phyloP scores from a whole-genome alignment of 768 basidiomycete genomes.

The Coprinopsis marcescibilis region DNA sequence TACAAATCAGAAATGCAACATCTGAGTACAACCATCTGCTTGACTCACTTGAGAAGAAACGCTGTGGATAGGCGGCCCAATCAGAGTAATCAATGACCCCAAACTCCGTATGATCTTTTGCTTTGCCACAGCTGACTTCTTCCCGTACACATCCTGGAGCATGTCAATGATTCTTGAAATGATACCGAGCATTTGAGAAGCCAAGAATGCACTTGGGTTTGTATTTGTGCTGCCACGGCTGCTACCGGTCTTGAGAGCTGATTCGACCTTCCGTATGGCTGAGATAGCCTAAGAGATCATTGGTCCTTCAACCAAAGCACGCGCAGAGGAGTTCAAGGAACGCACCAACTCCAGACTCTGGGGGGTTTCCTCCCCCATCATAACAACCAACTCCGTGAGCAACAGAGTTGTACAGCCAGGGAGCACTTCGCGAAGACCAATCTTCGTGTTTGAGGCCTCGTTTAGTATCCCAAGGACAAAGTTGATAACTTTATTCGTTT shows the following conservation, averaged over 20 bases:
- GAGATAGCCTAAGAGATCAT: constrained; percentile 23
- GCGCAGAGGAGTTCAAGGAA: constrained; percentile 5
- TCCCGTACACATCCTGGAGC: constrained; percentile 79
- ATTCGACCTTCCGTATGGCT: constrained; percentile 39
- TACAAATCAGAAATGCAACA: background rate
- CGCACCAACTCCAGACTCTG: constrained; percentile 41
- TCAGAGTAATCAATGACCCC: constrained; percentile 60
- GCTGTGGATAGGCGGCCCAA: constrained; percentile 66
- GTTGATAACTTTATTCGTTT: constrained; percentile 52
- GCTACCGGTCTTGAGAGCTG: constrained; percentile 33
- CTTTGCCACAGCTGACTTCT: constrained; percentile 63
- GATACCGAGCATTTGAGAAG: constrained; percentile 75
- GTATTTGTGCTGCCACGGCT: constrained; percentile 23
- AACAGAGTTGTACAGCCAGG: constrained; percentile 64
- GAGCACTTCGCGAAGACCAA: constrained; percentile 48
- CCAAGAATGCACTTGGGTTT: constrained; percentile 57
- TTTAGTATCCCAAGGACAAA: constrained; percentile 61
- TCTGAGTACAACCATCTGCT: background rate
- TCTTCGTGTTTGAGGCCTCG: constrained; percentile 34
- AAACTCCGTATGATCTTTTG: constrained; percentile 75
- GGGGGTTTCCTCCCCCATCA: constrained; percentile 65
- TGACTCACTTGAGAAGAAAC: constrained; percentile 83
- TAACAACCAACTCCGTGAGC: constrained; percentile 69
- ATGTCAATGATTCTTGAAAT: constrained; percentile 82
- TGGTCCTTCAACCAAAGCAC: background rate